These are phyloP conservation scores for Astrocystis sublimbata DNA, from an alignment of 495 filamentous ascomycete species.

Conservation along the genomic window DNA sequence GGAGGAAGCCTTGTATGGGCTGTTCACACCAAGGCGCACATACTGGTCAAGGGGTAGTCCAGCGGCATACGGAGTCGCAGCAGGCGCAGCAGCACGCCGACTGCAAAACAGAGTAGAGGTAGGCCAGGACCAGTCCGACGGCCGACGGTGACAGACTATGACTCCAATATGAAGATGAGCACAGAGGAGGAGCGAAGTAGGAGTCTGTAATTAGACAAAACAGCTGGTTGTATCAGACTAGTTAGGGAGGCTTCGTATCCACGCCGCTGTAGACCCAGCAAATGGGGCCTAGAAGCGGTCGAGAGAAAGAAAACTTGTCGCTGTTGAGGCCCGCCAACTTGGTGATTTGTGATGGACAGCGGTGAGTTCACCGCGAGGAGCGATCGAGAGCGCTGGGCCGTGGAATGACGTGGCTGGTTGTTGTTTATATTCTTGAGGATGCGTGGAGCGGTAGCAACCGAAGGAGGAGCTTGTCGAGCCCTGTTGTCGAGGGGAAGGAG, in stretches of 20 bases:
- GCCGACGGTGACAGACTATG: neutral
- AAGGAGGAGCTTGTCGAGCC: neutral
- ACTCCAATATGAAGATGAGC: conserved; percentile 2
- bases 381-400: conserved; percentile 21
- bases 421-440: neutral
- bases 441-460: neutral
- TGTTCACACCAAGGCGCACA: conserved; percentile 34
- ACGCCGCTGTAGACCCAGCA: conserved; percentile 92
- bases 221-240: conserved; percentile 42
- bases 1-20: conserved; percentile 33
- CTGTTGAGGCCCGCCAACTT: conserved; percentile 96
- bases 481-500: neutral
- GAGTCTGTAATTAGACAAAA: conserved; percentile 33
- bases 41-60: conserved; percentile 34
- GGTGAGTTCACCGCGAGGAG: conserved; percentile 30
- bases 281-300: conserved; percentile 90
- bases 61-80: conserved; percentile 34
- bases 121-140: conserved; percentile 13
- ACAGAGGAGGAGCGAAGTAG: neutral
- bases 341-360: conserved; percentile 52
- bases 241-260: conserved; percentile 98
- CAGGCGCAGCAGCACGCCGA: conserved; percentile 39
- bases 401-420: conserved; percentile 28
- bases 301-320: conserved; percentile 75
- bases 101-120: conserved; percentile 24